Base-by-base conservation (phyloP, 1,284 basidiomycete species). In the Sanghuangporus sanghuang region DNA sequence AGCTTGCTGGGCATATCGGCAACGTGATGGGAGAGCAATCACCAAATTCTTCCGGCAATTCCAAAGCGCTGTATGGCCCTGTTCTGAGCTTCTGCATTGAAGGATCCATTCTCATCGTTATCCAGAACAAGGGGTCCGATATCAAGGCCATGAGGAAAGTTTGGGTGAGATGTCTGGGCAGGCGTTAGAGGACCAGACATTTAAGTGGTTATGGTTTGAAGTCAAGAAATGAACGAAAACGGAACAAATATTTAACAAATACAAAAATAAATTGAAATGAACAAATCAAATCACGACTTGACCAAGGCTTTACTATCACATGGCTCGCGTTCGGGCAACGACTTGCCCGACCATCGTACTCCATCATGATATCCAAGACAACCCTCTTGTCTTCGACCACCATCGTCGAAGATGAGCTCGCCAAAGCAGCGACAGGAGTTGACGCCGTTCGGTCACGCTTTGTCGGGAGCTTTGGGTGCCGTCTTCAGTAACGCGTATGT, bases 381-480 rank as follows among this genome's bases (percentile, higher is more conserved):
- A 46, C 36, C 27, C 39, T 53, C 48, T 46, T 46, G 42, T 32
- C 40, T 42, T 61, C 56, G 12, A 52, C 57, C 57, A 57, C 46
- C 53, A 32, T 56, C 58, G 16, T 48, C 38, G 16, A 49, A 50
- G 39, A 63, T 65, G 68, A 88, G 88, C 85, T 72, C 83, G 62
- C 74, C 74, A 16, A 81, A 84, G 73, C 78, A 80, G 21, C 73
- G 76, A 64, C 79, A 89, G 70, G 56, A 63, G 39, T 79, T 98
- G 60, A 96, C 95, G 0, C 93, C 96, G 0, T 90, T 98, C 70
- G 95, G 92, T 7, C 88, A 93, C 70, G 96, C 96, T 4, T 81
- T 99, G 59, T 95, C 95, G 52, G 96, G 96, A 8, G 97, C 97
- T 3, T 83, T 99, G 56, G 95, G 96, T 60, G 96, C 91, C 59